Percentiles rank a stretch among this genome's conserved stretches.
These are phyloP conservation scores for Noccaea bulbosa DNA, from an alignment of 345 rosid species.

Conservation along the genomic window DNA sequence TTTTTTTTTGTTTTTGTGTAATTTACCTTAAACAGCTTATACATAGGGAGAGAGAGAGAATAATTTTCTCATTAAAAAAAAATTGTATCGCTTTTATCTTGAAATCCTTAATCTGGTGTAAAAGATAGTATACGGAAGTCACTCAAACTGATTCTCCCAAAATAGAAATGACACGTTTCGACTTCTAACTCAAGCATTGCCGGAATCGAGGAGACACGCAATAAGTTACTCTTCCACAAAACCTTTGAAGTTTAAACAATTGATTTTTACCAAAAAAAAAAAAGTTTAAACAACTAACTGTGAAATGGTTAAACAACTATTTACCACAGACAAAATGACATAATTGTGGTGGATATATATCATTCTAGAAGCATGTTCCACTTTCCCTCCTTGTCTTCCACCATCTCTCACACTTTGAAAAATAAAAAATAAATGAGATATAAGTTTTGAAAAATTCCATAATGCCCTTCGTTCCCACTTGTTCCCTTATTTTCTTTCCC, in stretches of 20 bases:
- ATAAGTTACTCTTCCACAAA: neutral
- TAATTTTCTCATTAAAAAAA: too few species aligned
- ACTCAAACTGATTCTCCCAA: too few species aligned
- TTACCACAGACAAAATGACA: neutral
- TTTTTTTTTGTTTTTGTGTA: too few species aligned
- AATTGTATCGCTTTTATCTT: too few species aligned
- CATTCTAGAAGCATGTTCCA: constrained; percentile 46
- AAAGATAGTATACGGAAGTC: too few species aligned
- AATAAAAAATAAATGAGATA: neutral
- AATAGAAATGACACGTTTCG: constrained; percentile 15
- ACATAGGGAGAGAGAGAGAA: too few species aligned
- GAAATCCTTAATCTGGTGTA: too few species aligned
- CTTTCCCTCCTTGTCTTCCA: constrained; percentile 34
- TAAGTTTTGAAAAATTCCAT: neutral
- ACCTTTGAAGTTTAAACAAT: neutral
- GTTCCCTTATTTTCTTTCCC: constrained; percentile 9
- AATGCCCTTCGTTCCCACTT: constrained; percentile 18
- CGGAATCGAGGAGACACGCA: constrained; percentile 1
- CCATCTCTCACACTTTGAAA: constrained; percentile 15
- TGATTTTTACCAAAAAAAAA: too few species aligned
- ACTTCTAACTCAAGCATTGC: constrained; percentile 4
- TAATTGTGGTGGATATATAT: constrained; percentile 8
- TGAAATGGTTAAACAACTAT: neutral
- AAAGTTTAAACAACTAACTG: neutral
- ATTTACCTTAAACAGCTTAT: too few species aligned